Evolutionary conservation across 2,329 filamentous ascomycete genomes (phyloP).

Genomic region (Colletotrichum brevisporum): DNA sequence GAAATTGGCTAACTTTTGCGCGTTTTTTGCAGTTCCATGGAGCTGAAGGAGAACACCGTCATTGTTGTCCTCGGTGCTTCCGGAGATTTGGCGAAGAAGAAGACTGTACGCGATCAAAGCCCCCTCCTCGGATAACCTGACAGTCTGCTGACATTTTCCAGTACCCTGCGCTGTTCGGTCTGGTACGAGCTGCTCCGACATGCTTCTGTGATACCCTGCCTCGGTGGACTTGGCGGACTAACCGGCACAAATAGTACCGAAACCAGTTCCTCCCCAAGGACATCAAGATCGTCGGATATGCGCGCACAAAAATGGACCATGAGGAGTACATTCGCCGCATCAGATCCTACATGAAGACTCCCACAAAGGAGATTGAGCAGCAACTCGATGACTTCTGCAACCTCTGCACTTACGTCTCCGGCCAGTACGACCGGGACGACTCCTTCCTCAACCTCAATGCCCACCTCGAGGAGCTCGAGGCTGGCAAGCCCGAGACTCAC

Average conservation of each 20-base stretch:
- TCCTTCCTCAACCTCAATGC: constrained; percentile 89
- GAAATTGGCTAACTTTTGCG: constrained; percentile 24
- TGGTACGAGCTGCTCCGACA: constrained; percentile 74
- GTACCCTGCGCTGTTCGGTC: constrained; percentile 97
- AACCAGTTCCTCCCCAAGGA: constrained; percentile 99
- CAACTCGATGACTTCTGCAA: constrained; percentile 91
- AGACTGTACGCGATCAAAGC: constrained; percentile 76
- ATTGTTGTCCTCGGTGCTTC: constrained; percentile 98
- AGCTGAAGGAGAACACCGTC: constrained; percentile 98
- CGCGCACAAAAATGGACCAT: constrained; percentile 99
- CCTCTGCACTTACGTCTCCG: constrained; percentile 94
- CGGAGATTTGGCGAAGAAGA: constrained; percentile 99
- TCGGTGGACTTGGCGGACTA: constrained; percentile 18
- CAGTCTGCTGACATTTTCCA: constrained; percentile 56
- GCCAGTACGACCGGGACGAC: constrained; percentile 97
- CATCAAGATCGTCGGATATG: constrained; percentile 98
- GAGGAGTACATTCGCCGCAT: constrained; percentile 94
- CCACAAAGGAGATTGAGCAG: constrained; percentile 96
- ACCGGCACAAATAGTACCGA: constrained; percentile 76
- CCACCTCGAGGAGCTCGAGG: constrained; percentile 88
- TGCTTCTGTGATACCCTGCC: not conserved
- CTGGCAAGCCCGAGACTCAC: constrained; percentile 85
- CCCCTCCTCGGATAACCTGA: not conserved
- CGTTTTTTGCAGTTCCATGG: constrained; percentile 75
- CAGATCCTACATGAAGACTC: constrained; percentile 98